These are phyloP conservation scores for Metschnikowia baotianmanensis DNA, from an alignment of 805 yeast species.

Conservation along the genomic window DNA sequence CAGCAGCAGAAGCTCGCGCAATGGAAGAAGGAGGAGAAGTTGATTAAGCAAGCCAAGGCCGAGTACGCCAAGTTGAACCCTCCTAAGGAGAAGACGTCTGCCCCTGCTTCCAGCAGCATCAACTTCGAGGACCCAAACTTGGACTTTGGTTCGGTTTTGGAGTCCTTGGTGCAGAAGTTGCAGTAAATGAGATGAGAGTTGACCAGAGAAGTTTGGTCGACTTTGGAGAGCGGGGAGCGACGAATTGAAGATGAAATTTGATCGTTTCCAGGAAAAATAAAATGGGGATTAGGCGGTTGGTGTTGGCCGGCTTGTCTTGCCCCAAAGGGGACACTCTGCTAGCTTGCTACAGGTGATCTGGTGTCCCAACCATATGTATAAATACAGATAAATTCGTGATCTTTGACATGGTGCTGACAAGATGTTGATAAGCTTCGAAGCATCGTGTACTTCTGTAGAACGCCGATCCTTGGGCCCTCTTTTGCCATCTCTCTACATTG, in stretches of 20 bases:
- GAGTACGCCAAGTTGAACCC: constrained; percentile 62
- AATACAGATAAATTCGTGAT: constrained; percentile 5
- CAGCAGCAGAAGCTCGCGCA: constrained; percentile 56
- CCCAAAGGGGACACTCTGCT: background rate
- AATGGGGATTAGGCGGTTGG: background rate
- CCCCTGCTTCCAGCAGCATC: constrained; percentile 36
- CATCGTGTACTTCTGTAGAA: too few species aligned
- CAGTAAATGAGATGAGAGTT: constrained; percentile 21
- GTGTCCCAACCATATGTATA: constrained; percentile 2
- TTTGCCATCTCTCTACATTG: too few species aligned
- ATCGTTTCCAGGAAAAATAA: background rate
- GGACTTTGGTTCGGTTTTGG: constrained; percentile 72
- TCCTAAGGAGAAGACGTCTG: constrained; percentile 35
- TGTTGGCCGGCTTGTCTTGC: background rate
- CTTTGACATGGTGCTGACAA: too few species aligned
- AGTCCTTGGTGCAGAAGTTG: constrained; percentile 60
- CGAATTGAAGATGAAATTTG: background rate
- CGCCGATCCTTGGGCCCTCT: too few species aligned
- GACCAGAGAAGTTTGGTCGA: background rate
- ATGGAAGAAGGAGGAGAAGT: constrained; percentile 63
- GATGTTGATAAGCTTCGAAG: too few species aligned
- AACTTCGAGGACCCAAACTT: constrained; percentile 88
- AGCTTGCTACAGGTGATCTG: too few species aligned
- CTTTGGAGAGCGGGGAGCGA: background rate
- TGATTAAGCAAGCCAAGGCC: constrained; percentile 85